A percentile compares a stretch with the other conserved stretches of the same genome.
phyloP scores from a whole-genome alignment of 495 filamentous ascomycete genomes.

The Aspergillus affinis region DNA sequence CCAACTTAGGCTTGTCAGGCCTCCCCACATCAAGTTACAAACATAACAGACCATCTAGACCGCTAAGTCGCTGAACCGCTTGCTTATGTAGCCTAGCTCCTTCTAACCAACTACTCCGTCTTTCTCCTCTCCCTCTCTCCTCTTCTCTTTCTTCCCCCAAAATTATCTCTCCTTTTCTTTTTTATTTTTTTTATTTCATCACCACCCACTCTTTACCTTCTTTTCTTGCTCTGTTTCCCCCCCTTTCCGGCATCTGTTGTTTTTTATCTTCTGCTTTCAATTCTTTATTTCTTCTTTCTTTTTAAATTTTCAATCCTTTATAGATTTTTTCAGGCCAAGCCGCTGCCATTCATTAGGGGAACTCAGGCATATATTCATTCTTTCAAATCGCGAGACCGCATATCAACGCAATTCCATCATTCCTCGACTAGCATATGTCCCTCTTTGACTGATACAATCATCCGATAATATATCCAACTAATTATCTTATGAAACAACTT shows the following conservation, averaged over 20 bases:
- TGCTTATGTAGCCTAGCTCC: conserved; percentile 6
- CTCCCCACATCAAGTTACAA: conserved; percentile 10
- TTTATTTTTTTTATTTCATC: neutral
- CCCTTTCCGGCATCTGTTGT: conserved; percentile 10
- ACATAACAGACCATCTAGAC: conserved; percentile 23
- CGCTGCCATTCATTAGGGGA: conserved; percentile 34
- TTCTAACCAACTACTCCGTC: conserved; percentile 7
- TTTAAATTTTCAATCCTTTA: conserved; percentile 12
- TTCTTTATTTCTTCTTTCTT: conserved; percentile 17
- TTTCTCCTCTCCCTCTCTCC: conserved; percentile 4
- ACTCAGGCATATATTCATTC: conserved; percentile 33
- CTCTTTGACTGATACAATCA: neutral
- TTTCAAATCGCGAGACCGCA: conserved; percentile 16
- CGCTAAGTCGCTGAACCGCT: conserved; percentile 6
- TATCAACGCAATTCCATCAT: conserved; percentile 11
- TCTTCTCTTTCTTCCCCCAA: conserved; percentile 7
- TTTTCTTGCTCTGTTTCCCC: conserved; percentile 2
- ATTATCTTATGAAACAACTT: neutral
- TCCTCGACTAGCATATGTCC: neutral
- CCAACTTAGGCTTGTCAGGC: conserved; percentile 5
- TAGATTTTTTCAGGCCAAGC: conserved; percentile 4
- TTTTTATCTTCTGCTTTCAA: conserved; percentile 11
- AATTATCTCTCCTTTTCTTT: conserved; percentile 1
- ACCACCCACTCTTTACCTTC: neutral
- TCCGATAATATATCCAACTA: neutral